Base-by-base conservation (phyloP, 75 land plant species). In the Chamaecyparis obtusa region DNA sequence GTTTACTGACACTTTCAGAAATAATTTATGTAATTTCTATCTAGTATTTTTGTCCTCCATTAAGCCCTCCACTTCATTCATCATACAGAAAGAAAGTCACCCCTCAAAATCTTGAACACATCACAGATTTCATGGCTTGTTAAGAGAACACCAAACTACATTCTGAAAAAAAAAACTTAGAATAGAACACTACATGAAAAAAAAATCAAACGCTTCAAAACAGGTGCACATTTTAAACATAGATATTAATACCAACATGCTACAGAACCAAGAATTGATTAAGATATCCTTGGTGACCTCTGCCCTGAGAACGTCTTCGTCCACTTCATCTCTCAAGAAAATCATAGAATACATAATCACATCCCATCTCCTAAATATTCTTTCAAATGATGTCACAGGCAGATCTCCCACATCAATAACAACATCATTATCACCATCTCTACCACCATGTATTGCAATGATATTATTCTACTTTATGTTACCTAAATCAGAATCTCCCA, bases 371-470 rank as follows among this genome's bases (percentile, higher is more conserved):
- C 88, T 83, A 90, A 95, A 93, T 9, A 92, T 79, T 19, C 96
- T 84, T 39, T 95, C 95, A 3, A 92, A 90, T 15, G 96, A 95
- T 32, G 93, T 93, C 51, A 95, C 87, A 4, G 96, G 95, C 48
- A 80, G 87, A 24, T 54, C 49, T 74, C 83, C 84, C 1, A 11
- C 86, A 24, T 16, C 39, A 84, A 84, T 48, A 84, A 15, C 64
- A 30, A 21, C 49, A 14, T 3, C 21, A 49, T 43, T n/a, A n/a
- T n/a, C n/a, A n/a, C n/a, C 32, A 21, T 11, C 39, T 13, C 30
- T 11, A 3, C 36, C 60, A 84, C 51, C 27, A 15, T 49, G 35
- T 19, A 55, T 37, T 15, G 39, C n/a, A 17, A 80, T 30, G 33
- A 71, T 5, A 9, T 71, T 32, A 6, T 67, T 67, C 32, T 6